Base-by-base conservation (phyloP, 352 stramenopile genomes). In the Globisporangium irregulare region DNA sequence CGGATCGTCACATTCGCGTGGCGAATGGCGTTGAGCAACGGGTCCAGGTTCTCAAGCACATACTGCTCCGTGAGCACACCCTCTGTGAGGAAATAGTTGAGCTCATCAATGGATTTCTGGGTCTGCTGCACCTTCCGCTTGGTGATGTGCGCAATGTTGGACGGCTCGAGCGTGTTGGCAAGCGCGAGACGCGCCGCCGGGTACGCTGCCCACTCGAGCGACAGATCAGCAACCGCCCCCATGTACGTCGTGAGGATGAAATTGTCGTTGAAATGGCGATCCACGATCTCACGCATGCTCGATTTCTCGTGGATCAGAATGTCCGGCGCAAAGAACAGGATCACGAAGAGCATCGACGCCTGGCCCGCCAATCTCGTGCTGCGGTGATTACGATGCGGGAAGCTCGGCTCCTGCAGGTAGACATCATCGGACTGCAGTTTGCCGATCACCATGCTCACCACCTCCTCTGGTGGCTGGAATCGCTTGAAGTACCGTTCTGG, bases 201-300 rank as follows among this genome's bases (percentile, higher is more conserved):
- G 70, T 98, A 98, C 29, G 84, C 76, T 2, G 79, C 86, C 96
- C 96, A 99, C 67, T 98, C 95, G 38, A 98, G 62, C 60, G 83
- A 95, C 12, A 99, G 73, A 73, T 99, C 95, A 0, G 95, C 92
- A 22, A 97, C 89, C 15, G 94, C 82, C 27, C 96, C 96, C 93
- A 98, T 98, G 75, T 98, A 98, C n/a, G 87, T 97, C 43, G 92
- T 88, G 57, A 99, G 75, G 61, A 98, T 97, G 68, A 97, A 98
- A 81, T 98, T 98, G 77, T 99, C 96, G 69, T 97, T 96, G 71
- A 99, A 99, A 71, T 97, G 94, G 25, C 92, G 92, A 77, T 99
- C 95, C 4, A 98, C 94, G 64, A 98, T 97, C 75, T 98, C 93
- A 51, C 95, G 89, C 89, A 99, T 97, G 61, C 79, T 97, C 51